A percentile compares a stretch with the other conserved stretches of the same genome.
phyloP scores from a whole-genome alignment of 257 asterid species.

The Leptodermis oblonga region DNA sequence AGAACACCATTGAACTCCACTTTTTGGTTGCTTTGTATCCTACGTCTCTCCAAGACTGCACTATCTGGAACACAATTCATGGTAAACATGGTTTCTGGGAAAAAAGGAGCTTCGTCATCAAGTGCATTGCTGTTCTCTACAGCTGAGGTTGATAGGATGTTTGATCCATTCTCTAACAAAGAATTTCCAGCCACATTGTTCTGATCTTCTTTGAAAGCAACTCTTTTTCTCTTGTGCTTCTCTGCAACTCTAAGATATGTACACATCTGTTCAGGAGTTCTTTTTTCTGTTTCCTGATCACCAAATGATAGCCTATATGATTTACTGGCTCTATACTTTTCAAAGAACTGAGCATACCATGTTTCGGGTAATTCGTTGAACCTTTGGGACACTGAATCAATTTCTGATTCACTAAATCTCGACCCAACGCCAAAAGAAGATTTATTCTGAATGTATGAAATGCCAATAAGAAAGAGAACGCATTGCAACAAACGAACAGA shows the following conservation, averaged over 20 bases:
- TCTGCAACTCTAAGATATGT: slow-evolving; percentile 72
- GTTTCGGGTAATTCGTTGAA: slow-evolving; percentile 80
- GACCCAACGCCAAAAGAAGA: slow-evolving; percentile 52
- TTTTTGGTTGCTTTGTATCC: slow-evolving; percentile 40
- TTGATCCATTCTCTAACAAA: slow-evolving; percentile 38
- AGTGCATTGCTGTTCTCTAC: slow-evolving; percentile 35
- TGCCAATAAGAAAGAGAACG: not conserved
- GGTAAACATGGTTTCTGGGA: slow-evolving; percentile 84
- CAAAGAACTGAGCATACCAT: slow-evolving; percentile 82
- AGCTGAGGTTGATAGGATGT: slow-evolving; percentile 34
- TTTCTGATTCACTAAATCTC: slow-evolving; percentile 59
- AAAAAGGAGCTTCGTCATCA: slow-evolving; percentile 57
- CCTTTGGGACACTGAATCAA: slow-evolving; percentile 51
- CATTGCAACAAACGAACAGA: not conserved
- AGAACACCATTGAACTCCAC: slow-evolving; percentile 80
- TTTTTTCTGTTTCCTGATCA: slow-evolving; percentile 74
- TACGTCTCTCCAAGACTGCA: slow-evolving; percentile 46
- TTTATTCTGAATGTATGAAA: slow-evolving; percentile 50
- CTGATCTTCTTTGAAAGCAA: slow-evolving; percentile 48
- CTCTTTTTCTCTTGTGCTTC: slow-evolving; percentile 79
- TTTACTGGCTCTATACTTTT: slow-evolving; percentile 60
- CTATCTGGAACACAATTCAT: slow-evolving; percentile 88
- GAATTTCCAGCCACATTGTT: slow-evolving; percentile 27
- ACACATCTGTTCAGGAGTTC: slow-evolving; percentile 91
- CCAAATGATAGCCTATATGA: slow-evolving; percentile 62